Evolutionary conservation across 2,329 filamentous ascomycete species (phyloP), one percentile per base, ranked within the genome.

Genomic region (Cordyceps farinosa): DNA sequence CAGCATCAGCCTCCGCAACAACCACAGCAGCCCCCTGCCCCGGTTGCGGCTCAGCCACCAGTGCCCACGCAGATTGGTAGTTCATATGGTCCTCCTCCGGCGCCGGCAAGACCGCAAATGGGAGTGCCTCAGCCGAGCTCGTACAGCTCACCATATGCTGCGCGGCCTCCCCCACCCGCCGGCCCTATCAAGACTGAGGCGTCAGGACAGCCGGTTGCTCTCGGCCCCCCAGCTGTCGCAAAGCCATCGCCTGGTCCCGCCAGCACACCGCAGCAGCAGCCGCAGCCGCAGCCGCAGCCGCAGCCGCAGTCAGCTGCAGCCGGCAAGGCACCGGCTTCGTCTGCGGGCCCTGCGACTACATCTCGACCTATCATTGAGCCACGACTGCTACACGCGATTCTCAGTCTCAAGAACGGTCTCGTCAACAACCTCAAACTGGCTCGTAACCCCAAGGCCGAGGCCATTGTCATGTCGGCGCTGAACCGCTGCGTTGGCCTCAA

Each of bases 381-480:
- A 0, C 74, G 75, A 40, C 70, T 83, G 1, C 70, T 79, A 29
- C 67, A 71, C 7, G 77, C 78, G 15, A 75, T 84, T 22, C 74
- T 77, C 40, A 75, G 75, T 22, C 78, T 84, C 69, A 81, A 80
- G 67, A 77, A 78, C 11, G 78, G 80, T 10, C 73, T 84, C 17
- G 74, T 79, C 11, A 75, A 78, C 58, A 80, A 80, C 62, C 74
- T 83, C 48, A 75, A 75, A 56, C 78, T 77, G 65, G 76, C 77
- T 1, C 74, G 75, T 15, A 74, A 75, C 13, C 76, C 77, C 32
- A 75, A 77, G 62, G 74, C 79, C 17, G 77, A 82, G 63, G 78
- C 77, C 30, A 78, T 83, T 30, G 79, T 82, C 64, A 81, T 83
- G 76, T 82, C 80, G 7, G 82, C 82, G 13, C 73, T 84, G 65